Evolutionary conservation across 257 asterid species (phyloP), one percentile per base, ranked within the genome.

Genomic region (Linderniella brevidens): DNA sequence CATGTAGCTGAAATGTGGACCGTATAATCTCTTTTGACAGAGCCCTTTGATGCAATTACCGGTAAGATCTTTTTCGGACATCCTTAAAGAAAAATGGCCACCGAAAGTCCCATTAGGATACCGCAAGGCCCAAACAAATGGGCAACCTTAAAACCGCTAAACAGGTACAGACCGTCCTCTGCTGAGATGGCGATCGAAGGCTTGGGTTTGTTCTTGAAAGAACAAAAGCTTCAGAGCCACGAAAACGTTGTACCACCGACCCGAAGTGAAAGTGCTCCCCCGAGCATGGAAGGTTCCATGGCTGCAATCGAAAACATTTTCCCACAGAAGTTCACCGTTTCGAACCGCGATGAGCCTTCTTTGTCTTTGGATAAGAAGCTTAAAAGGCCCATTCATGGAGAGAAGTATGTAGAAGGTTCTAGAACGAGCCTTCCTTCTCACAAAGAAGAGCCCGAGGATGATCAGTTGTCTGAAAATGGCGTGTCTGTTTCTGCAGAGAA

Each of bases 221-320:
- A 67, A 48, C 67, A 55, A 37, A 57, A 67, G 46, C 60, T 56
- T 52, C 65, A 57, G 40, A 50, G 53, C 55, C 57, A 54, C 20
- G 67, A 50, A 52, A 68, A 68, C 55, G 73, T 58, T 48, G 50
- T 52, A 29, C 44, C 52, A 12, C 75, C 79, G n/a, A 54, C 61
- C 58, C 71, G 79, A 52, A 61, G 79, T 46, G 79, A 44, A 46
- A 72, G 79, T 64, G 79, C 79, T 25, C 79, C 79, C 12, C 79
- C 79, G 4, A 72, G 75, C 70, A 68, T 72, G 75, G 79, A 62
- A 53, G 79, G 72, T 55, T 72, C 79, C 37, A 19, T 53, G 29
- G 56, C 69, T 3, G 70, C 79, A 19, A 15, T 72, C 1, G 75
- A 57, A 60, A 58, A 42, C 53, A 61, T 68, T 17, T 32, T 58